Evolutionary conservation across 2,329 filamentous ascomycete species (phyloP).

Genomic region (Beauveria bassiana): DNA sequence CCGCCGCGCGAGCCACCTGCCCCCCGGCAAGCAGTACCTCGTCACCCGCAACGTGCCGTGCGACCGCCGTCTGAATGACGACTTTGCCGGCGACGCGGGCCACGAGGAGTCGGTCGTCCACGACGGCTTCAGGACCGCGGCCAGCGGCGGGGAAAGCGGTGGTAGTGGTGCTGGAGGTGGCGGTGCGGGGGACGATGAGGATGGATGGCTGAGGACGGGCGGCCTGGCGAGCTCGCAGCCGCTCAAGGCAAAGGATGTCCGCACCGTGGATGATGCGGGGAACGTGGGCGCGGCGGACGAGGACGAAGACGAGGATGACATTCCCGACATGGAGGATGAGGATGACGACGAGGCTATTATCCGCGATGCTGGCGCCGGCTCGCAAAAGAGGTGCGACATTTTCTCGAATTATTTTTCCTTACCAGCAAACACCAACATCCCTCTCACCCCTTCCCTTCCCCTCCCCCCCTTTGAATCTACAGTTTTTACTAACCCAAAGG

Average conservation of each 20-base stretch:
- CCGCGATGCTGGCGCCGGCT: constrained; percentile 53
- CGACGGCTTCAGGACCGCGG: constrained; percentile 47
- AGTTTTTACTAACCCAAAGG: no score
- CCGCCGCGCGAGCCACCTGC: constrained; percentile 74
- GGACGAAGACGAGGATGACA: constrained; percentile 64
- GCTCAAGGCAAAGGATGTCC: constrained; percentile 69
- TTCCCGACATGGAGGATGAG: constrained; percentile 97
- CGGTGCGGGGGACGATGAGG: constrained; percentile 56
- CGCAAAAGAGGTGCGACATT: constrained; percentile 35
- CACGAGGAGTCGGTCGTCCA: constrained; percentile 80
- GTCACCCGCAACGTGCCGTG: constrained; percentile 93
- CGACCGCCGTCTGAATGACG: constrained; percentile 81
- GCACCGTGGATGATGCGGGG: constrained; percentile 82
- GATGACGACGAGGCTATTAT: constrained; percentile 98
- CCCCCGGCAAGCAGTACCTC: constrained; percentile 86
- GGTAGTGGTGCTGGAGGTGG: constrained; percentile 25
- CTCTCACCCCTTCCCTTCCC: no score
- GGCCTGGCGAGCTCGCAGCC: constrained; percentile 69
- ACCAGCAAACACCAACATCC: neutral
- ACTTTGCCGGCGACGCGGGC: constrained; percentile 83
- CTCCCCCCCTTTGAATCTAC: no score
- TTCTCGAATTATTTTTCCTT: neutral
- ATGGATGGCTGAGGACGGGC: constrained; percentile 88
- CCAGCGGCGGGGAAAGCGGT: constrained; percentile 26
- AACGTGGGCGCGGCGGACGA: constrained; percentile 70